Percentiles rank a stretch among this genome's conserved stretches.
These are phyloP conservation scores for Saturnispora ahearnii DNA, from an alignment of 805 yeast species.

Conservation along the genomic window DNA sequence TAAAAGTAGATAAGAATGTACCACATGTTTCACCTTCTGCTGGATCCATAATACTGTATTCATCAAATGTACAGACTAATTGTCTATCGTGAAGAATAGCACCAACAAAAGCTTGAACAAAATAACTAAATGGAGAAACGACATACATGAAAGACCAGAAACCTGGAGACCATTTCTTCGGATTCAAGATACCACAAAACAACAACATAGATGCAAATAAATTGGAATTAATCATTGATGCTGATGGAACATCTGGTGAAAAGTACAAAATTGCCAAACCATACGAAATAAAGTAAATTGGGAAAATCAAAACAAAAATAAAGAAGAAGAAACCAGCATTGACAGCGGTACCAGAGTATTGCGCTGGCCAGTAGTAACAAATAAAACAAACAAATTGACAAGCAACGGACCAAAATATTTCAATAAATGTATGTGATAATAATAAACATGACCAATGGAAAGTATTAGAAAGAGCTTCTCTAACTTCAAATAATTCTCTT, in stretches of 20 bases:
- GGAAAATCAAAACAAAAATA: constrained; percentile 31
- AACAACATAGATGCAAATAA: constrained; percentile 49
- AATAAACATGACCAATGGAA: constrained; percentile 60
- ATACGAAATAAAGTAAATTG: constrained; percentile 40
- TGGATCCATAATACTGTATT: constrained; percentile 42
- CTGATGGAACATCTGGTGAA: constrained; percentile 59
- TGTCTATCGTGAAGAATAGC: constrained; percentile 39
- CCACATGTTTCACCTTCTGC: constrained; percentile 64
- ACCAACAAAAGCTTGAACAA: constrained; percentile 49
- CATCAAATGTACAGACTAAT: constrained; percentile 40
- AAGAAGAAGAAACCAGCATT: constrained; percentile 41
- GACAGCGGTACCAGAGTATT: constrained; percentile 29
- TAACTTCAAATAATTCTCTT: constrained; percentile 56
- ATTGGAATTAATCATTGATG: constrained; percentile 49
- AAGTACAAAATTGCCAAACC: constrained; percentile 49
- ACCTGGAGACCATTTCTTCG: constrained; percentile 50
- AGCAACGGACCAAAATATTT: constrained; percentile 49
- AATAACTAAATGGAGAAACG: constrained; percentile 61
- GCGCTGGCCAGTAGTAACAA: constrained; percentile 30
- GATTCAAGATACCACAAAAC: constrained; percentile 63
- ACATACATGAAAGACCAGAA: constrained; percentile 81
- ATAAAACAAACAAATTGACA: constrained; percentile 40
- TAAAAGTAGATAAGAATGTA: constrained; percentile 36
- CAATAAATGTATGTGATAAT: constrained; percentile 44
- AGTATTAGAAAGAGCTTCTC: constrained; percentile 62